phyloP scores from a whole-genome alignment of 495 filamentous ascomycete species.

The Cercophora samala region DNA sequence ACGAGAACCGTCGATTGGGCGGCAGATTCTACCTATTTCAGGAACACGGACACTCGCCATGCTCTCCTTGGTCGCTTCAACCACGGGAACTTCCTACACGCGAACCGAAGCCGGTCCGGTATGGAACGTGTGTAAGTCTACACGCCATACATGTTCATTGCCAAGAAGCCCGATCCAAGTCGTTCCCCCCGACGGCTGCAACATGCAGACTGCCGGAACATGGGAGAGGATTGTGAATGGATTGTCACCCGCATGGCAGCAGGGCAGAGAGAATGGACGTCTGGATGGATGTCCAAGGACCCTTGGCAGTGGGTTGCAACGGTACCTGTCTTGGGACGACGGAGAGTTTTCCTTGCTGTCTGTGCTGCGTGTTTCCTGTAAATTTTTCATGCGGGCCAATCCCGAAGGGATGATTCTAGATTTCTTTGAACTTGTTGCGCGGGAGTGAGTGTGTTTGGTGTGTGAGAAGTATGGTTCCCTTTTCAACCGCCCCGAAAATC shows the following conservation, averaged over 20 bases:
- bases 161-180: neutral
- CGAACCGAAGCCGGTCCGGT: neutral
- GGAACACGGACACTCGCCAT: neutral
- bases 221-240: neutral
- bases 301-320: neutral
- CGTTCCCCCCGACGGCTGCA: neutral
- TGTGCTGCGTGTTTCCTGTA: neutral
- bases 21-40: neutral
- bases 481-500: neutral
- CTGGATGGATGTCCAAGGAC: constrained; percentile 1
- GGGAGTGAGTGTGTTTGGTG: neutral
- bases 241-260: neutral
- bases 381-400: neutral
- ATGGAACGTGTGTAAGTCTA: neutral
- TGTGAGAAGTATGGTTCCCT: neutral
- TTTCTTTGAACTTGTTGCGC: neutral
- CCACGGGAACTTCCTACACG: neutral
- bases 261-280: neutral
- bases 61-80: neutral
- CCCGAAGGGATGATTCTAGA: neutral
- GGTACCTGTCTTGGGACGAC: constrained; percentile 8
- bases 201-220: constrained; percentile 5
- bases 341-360: neutral
- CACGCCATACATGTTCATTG: neutral
- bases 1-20: neutral